phyloP scores from a whole-genome alignment of 257 asterid species.

The Nicotiana benthamiana region DNA sequence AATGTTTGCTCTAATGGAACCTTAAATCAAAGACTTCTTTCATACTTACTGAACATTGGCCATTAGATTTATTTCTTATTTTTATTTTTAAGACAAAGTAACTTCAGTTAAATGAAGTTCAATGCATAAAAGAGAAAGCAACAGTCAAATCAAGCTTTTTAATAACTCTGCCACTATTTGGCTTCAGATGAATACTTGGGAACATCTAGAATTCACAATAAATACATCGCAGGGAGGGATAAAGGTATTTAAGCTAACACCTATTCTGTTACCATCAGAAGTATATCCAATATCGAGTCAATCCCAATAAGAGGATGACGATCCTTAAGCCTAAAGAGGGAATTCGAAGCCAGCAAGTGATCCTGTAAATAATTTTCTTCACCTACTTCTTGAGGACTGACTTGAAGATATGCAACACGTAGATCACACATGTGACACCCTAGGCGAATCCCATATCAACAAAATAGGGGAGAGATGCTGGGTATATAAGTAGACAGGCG shows the following conservation, averaged over 20 bases:
- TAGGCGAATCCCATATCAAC: no score
- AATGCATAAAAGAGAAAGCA: no score
- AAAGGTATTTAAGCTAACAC: background rate
- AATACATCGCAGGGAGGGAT: background rate
- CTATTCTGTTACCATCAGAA: background rate
- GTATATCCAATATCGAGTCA: background rate
- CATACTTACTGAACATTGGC: background rate
- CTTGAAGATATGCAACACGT: no score
- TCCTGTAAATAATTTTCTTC: background rate
- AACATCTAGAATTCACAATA: background rate
- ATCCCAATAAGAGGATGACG: background rate
- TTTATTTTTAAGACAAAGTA: no score
- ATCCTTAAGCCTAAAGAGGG: background rate
- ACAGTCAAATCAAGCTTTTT: no score
- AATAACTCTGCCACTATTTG: background rate
- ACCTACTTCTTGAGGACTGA: background rate
- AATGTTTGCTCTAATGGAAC: background rate
- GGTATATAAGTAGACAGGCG: no score
- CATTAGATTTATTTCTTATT: background rate
- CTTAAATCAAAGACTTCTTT: background rate
- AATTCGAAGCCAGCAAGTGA: background rate
- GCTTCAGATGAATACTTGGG: background rate
- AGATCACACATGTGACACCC: background rate
- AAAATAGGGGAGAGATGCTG: no score
- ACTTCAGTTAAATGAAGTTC: no score